A percentile compares a stretch with the other conserved stretches of the same genome.
phyloP scores from a whole-genome alignment of 2,329 filamentous ascomycete species.

The Berkeleyomyces basicola region DNA sequence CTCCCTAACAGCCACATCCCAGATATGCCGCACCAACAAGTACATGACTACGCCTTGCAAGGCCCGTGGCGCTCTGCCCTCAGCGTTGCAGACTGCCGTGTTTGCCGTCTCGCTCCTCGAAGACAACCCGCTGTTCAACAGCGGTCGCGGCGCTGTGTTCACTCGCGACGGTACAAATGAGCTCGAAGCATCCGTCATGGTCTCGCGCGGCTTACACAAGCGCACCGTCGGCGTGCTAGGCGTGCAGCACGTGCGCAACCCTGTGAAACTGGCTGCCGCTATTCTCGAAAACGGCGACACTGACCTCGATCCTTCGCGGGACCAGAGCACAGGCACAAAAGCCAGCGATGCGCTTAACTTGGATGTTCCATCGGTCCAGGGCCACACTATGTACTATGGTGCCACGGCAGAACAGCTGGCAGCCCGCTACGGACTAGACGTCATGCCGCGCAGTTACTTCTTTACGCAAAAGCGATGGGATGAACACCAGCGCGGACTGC shows the following conservation, averaged over 20 bases:
- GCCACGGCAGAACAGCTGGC: conserved; percentile 54
- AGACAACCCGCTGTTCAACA: conserved; percentile 70
- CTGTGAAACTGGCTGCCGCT: conserved; percentile 54
- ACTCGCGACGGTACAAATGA: conserved; percentile 70
- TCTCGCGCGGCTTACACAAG: conserved; percentile 55
- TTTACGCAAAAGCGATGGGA: conserved; percentile 67
- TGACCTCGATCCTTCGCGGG: conserved; percentile 29
- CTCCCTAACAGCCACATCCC: not conserved
- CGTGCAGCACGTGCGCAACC: conserved; percentile 58
- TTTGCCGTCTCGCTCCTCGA: conserved; percentile 63
- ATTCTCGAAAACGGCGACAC: conserved; percentile 52
- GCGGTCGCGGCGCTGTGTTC: conserved; percentile 70
- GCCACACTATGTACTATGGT: conserved; percentile 55
- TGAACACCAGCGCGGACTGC: conserved; percentile 47
- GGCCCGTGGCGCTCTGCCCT: conserved; percentile 22
- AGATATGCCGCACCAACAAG: conserved; percentile 29
- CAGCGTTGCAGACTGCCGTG: conserved; percentile 57
- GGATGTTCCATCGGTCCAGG: conserved; percentile 41
- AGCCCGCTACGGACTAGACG: conserved; percentile 47
- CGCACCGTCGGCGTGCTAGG: conserved; percentile 64
- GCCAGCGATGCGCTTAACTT: conserved; percentile 14
- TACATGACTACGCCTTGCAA: conserved; percentile 28
- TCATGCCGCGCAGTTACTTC: conserved; percentile 56
- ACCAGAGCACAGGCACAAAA: conserved; percentile 17
- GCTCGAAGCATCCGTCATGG: conserved; percentile 78